Conservation (phyloP, 2,329 filamentous ascomycete genomes). For the Xylariaceae sp. region DNA sequence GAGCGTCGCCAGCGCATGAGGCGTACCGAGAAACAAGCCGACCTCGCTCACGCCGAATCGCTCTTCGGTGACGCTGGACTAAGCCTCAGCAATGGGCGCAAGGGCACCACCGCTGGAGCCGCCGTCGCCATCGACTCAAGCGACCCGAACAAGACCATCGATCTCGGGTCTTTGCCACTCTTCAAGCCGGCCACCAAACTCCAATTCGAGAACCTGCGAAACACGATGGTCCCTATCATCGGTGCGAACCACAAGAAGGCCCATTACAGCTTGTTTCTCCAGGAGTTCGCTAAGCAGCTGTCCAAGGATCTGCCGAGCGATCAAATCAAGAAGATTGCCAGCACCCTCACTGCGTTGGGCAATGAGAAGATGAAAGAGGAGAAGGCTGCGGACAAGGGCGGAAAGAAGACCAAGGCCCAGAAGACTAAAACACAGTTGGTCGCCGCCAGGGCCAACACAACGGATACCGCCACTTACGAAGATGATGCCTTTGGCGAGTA, state of each 20-base stretch:
- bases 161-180: slow-evolving; percentile 73
- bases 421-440: slow-evolving; percentile 90
- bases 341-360: slow-evolving; percentile 77
- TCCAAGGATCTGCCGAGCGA: slow-evolving; percentile 83
- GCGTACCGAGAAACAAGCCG: slow-evolving; percentile 78
- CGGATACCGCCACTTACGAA: slow-evolving; percentile 76
- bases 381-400: slow-evolving; percentile 87
- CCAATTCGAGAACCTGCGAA: slow-evolving; percentile 77
- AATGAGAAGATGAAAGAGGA: slow-evolving; percentile 99
- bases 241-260: slow-evolving; percentile 75
- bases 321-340: slow-evolving; percentile 95
- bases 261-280: slow-evolving; percentile 84
- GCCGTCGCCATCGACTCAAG: slow-evolving; percentile 65
- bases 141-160: slow-evolving; percentile 74
- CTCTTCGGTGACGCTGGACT: slow-evolving; percentile 75
- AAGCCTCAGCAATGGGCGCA: slow-evolving; percentile 57
- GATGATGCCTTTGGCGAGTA: slow-evolving; percentile 79
- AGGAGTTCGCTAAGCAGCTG: slow-evolving; percentile 85
- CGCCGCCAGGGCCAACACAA: slow-evolving; percentile 54
- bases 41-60: slow-evolving; percentile 85
- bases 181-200: slow-evolving; percentile 87
- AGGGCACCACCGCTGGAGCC: slow-evolving; percentile 60
- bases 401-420: slow-evolving; percentile 94
- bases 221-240: slow-evolving; percentile 75
- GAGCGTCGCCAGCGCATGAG: slow-evolving; percentile 70